Percentiles rank a stretch among this genome's conserved stretches.
Conservation (phyloP, 2,329 filamentous ascomycete species). For the Fusarium verticillioides region DNA sequence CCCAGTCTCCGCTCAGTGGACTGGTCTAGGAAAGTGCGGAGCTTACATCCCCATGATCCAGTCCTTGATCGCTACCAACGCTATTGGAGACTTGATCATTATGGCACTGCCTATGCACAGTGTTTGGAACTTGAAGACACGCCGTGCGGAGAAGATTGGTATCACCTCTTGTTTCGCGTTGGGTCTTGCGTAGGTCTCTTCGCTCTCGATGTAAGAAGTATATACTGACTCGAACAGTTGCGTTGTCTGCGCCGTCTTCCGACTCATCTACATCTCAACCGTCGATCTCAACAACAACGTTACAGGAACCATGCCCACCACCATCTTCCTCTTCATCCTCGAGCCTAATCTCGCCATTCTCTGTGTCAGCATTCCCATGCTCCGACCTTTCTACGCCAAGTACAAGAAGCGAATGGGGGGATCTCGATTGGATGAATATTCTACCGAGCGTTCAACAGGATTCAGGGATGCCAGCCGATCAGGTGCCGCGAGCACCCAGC, state of each 20-base stretch:
- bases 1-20: conserved; percentile 58
- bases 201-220: accelerated
- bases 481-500: conserved; percentile 21
- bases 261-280: conserved; percentile 51
- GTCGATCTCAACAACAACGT: conserved; percentile 51
- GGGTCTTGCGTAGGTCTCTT: conserved; percentile 48
- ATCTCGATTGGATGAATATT: conserved; percentile 45
- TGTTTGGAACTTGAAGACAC: conserved; percentile 53
- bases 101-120: conserved; percentile 52
- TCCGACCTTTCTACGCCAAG: conserved; percentile 50
- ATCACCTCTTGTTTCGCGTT: conserved; percentile 51
- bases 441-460: conserved; percentile 31
- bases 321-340: conserved; percentile 53
- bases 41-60: conserved; percentile 51
- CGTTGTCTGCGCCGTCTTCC: conserved; percentile 52
- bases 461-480: conserved; percentile 37
- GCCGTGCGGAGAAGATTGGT: conserved; percentile 50
- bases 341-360: conserved; percentile 55
- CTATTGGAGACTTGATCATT: conserved; percentile 52
- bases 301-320: conserved; percentile 54
- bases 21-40: conserved; percentile 48
- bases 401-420: conserved; percentile 49
- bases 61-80: conserved; percentile 52
- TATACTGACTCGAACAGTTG: conserved; percentile 44
- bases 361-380: conserved; percentile 56